Percentiles rank a stretch among this genome's conserved stretches.
Evolutionary conservation across 352 stramenopile species (phyloP).

Genomic region (Pythium aristosporum): DNA sequence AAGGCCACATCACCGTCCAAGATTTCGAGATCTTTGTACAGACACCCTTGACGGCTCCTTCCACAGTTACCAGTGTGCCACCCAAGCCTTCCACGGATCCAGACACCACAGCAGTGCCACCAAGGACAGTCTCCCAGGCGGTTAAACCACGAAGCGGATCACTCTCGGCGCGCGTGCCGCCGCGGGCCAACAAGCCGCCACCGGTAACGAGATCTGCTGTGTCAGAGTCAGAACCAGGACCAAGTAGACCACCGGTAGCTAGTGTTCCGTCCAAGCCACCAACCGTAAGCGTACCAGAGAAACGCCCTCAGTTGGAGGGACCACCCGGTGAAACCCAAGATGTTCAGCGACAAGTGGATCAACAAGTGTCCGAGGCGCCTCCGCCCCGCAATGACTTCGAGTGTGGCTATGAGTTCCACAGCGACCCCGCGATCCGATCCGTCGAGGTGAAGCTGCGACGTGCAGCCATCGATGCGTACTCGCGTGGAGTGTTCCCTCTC

Average conservation of each 20-base stretch:
- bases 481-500: slow-evolving; percentile 68
- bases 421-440: slow-evolving; percentile 73
- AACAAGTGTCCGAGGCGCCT: not conserved
- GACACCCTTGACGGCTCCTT: not conserved
- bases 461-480: slow-evolving; percentile 65
- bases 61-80: not conserved
- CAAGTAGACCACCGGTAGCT: not conserved
- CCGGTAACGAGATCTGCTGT: not conserved
- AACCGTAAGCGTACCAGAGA: not conserved
- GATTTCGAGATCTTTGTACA: slow-evolving; percentile 43
- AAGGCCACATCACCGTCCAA: slow-evolving; percentile 34
- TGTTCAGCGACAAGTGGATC: not conserved
- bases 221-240: slow-evolving; percentile 6
- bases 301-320: not conserved
- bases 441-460: slow-evolving; percentile 86
- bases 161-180: slow-evolving; percentile 4
- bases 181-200: not conserved
- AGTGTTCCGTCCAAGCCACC: not conserved
- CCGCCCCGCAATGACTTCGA: slow-evolving; percentile 27
- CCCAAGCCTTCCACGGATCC: not conserved
- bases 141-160: not conserved
- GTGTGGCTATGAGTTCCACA: slow-evolving; percentile 82
- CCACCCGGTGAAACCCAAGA: not conserved
- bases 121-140: not conserved
- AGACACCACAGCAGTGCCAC: not conserved